Base-by-base conservation (phyloP, 345 rosid genomes). In the Mangifera indica region DNA sequence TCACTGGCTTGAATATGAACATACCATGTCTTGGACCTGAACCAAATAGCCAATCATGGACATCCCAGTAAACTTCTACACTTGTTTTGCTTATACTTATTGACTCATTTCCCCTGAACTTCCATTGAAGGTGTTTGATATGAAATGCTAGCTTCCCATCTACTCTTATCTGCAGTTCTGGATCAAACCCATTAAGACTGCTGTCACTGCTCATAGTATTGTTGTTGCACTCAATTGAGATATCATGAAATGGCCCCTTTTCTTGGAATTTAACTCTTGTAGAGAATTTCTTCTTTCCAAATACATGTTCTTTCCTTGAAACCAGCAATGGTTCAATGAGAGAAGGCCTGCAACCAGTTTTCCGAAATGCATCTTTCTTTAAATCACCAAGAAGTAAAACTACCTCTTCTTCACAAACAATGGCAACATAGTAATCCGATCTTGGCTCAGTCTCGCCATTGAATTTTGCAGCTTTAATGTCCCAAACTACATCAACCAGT, bases 71-170 rank as follows among this genome's bases (percentile, higher is more conserved):
- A 55, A 86, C 80, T 53, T 82, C 84, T 0, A 86, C 78, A 49
- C 77, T 75, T n/a, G 55, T 77, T 64, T 73, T 76, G 37, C 81
- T 69, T 18, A 80, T 71, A 45, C 59, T 37, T 2, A 86, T 72
- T 3, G 81, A 76, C 71, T 75, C 82, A 56, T 83, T 87, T 21
- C 91, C 91, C 73, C 91, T 85, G 21, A 87, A 83, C 60, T 87
- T 85, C 88, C 91, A 83, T 7, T 83, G 91, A 13, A 87, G 84
- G 66, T 81, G 88, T 71, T 83, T 85, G 26, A 84, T 78, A 48
- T 71, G 82, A 62, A 83, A 66, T 1, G 78, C 86, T 44, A 68
- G 10, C 61, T 81, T 61, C 58, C 87, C 86, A 77, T 87, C 88
- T 7, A 83, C 80, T n/a, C 72, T 75, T 54, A 87, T 83, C 60